These are phyloP conservation scores for Stylosanthes scabra DNA, from an alignment of 331 rosid species.

Conservation along the genomic window DNA sequence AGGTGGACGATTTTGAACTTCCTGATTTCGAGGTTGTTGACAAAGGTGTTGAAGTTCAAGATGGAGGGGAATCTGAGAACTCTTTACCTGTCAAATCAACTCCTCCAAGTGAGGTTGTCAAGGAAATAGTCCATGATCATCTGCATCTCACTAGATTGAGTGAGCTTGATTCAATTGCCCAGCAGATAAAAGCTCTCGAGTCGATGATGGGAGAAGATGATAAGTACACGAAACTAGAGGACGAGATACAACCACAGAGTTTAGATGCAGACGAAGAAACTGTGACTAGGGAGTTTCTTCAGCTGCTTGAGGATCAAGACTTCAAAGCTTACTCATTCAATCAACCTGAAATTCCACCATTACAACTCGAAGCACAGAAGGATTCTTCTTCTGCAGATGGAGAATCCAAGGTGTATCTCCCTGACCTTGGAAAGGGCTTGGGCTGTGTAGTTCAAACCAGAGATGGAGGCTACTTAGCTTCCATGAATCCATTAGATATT, in stretches of 20 bases:
- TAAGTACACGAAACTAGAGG: slow-evolving; percentile 40
- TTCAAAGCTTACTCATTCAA: slow-evolving; percentile 41
- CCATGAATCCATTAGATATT: slow-evolving; percentile 82
- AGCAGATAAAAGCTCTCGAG: slow-evolving; percentile 93
- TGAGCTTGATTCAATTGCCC: slow-evolving; percentile 90
- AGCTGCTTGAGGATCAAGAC: slow-evolving; percentile 91
- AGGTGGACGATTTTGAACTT: slow-evolving; percentile 79
- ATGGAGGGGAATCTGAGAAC: slow-evolving; percentile 52
- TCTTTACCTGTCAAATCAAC: slow-evolving; percentile 51
- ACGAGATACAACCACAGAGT: slow-evolving; percentile 59
- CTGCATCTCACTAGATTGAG: slow-evolving; percentile 60
- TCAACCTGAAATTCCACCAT: slow-evolving; percentile 54
- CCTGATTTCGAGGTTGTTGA: slow-evolving; percentile 92
- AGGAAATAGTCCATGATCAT: slow-evolving; percentile 76
- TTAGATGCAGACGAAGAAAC: slow-evolving; percentile 88
- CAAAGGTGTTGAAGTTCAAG: slow-evolving; percentile 85
- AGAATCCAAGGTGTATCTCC: slow-evolving; percentile 67
- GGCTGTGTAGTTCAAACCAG: slow-evolving; percentile 84
- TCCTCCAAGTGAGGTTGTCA: slow-evolving; percentile 71
- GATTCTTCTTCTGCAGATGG: slow-evolving; percentile 47
- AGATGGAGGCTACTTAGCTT: slow-evolving; percentile 87
- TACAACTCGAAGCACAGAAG: slow-evolving; percentile 53
- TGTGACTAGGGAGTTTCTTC: slow-evolving; percentile 92
- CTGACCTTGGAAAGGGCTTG: slow-evolving; percentile 90
- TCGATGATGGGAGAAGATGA: slow-evolving; percentile 76